phyloP scores from a whole-genome alignment of 805 yeast genomes.

The Pichia insulana region DNA sequence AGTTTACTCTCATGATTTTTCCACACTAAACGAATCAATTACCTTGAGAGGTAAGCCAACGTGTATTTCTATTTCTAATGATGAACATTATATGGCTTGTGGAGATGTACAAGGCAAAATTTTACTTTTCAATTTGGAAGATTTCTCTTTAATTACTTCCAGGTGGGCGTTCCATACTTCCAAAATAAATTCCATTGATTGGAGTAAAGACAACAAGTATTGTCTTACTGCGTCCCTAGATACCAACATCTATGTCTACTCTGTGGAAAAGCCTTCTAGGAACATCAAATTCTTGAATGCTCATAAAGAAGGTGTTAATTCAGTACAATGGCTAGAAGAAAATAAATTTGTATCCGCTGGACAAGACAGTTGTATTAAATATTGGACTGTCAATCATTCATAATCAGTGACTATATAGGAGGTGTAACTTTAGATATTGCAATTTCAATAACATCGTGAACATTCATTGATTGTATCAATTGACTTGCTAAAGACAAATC shows the following conservation, averaged over 20 bases:
- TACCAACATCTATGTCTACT: slow-evolving; percentile 70
- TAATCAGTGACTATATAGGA: slow-evolving; percentile 32
- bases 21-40: slow-evolving; percentile 23
- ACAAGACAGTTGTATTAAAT: slow-evolving; percentile 68
- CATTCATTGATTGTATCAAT: slow-evolving; percentile 37
- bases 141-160: slow-evolving; percentile 56
- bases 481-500: slow-evolving; percentile 34
- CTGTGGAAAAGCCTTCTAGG: slow-evolving; percentile 69
- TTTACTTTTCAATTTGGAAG: slow-evolving; percentile 51
- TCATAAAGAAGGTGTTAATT: slow-evolving; percentile 81
- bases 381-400: slow-evolving; percentile 44
- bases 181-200: slow-evolving; percentile 62
- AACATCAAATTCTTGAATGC: slow-evolving; percentile 68
- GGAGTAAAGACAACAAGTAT: slow-evolving; percentile 69
- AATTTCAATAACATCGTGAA: slow-evolving; percentile 42
- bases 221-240: slow-evolving; percentile 79
- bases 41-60: slow-evolving; percentile 56
- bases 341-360: slow-evolving; percentile 61
- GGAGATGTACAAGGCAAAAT: slow-evolving; percentile 88
- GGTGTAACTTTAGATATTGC: slow-evolving; percentile 42
- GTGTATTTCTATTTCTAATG: slow-evolving; percentile 59
- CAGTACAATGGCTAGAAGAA: slow-evolving; percentile 56
- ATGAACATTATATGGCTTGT: slow-evolving; percentile 61
- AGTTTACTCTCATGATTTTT: slow-evolving; percentile 26
- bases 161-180: slow-evolving; percentile 97